These are phyloP conservation scores for Lycium barbarum DNA, from an alignment of 257 asterid species.

Conservation along the genomic window DNA sequence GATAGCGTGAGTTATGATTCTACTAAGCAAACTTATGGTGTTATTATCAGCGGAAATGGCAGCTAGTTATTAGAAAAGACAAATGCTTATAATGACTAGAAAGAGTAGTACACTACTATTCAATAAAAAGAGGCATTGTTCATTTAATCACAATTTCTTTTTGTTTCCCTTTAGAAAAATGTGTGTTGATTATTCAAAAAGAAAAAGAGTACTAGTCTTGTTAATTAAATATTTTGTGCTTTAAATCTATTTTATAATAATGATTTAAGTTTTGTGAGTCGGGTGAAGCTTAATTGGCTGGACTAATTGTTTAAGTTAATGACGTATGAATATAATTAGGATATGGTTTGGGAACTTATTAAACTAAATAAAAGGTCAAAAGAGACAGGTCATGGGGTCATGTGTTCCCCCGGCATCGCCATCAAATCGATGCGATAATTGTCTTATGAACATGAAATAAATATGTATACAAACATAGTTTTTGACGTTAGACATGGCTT, in stretches of 20 bases:
- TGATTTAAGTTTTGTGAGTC: neutral
- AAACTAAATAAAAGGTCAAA: constrained; percentile 10
- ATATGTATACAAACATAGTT: neutral
- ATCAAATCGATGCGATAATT: neutral
- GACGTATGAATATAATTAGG: constrained; percentile 1
- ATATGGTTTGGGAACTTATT: neutral
- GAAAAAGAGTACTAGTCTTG: neutral
- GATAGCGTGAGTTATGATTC: neutral
- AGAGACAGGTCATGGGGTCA: constrained; percentile 15
- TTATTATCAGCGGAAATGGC: neutral
- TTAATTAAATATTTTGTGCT: neutral
- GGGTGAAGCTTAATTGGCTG: neutral
- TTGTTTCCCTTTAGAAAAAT: neutral
- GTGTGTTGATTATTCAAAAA: neutral
- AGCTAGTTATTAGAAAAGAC: neutral
- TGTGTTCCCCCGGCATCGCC: constrained; percentile 13
- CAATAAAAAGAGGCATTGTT: neutral
- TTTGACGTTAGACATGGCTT: neutral
- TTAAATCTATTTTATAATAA: neutral
- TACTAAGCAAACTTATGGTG: neutral
- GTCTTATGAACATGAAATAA: neutral
- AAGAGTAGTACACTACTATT: neutral
- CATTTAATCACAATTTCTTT: neutral
- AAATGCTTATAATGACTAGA: neutral
- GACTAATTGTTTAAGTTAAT: neutral